A percentile compares a stretch with the other conserved stretches of the same genome.
Conservation (phyloP, 352 stramenopile species). For the Phytophthora quininea region DNA sequence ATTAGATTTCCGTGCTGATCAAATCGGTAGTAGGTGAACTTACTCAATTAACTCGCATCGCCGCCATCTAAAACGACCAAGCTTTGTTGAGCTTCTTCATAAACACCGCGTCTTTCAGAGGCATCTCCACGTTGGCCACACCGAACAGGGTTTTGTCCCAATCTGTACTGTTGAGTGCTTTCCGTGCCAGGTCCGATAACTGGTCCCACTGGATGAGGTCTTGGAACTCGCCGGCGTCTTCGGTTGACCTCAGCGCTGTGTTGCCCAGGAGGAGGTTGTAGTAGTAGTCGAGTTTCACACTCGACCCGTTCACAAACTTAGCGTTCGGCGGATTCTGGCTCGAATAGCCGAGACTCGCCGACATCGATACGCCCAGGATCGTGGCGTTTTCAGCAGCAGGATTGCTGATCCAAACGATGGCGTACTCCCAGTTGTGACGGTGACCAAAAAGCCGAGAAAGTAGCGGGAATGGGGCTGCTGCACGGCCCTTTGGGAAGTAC, state of each 20-base stretch:
- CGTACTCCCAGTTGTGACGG: slow-evolving; percentile 53
- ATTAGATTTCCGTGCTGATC: no score
- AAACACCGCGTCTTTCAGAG: slow-evolving; percentile 29
- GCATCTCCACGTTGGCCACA: slow-evolving; percentile 23
- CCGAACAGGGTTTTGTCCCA: slow-evolving; percentile 27
- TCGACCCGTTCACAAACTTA: slow-evolving; percentile 19
- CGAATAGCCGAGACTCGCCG: slow-evolving; percentile 19
- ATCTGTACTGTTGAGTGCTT: slow-evolving; percentile 30
- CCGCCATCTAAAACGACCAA: slow-evolving; percentile 27
- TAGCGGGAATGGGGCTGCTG: slow-evolving; percentile 5
- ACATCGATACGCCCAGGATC: slow-evolving; percentile 29
- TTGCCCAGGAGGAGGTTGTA: slow-evolving; percentile 28
- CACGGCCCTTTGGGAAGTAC: slow-evolving; percentile 36
- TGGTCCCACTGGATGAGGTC: slow-evolving; percentile 35
- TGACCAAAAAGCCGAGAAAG: slow-evolving; percentile 31
- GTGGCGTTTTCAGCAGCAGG: slow-evolving; percentile 19
- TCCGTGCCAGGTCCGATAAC: slow-evolving; percentile 21
- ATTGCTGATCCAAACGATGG: slow-evolving; percentile 39
- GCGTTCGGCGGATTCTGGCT: slow-evolving; percentile 11
- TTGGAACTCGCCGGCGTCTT: slow-evolving; percentile 27
- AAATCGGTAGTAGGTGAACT: no score
- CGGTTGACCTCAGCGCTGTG: slow-evolving; percentile 26
- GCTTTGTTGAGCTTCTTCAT: slow-evolving; percentile 22
- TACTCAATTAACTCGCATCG: not conserved
- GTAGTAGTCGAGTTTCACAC: slow-evolving; percentile 33